Base-by-base conservation (phyloP, 2,329 filamentous ascomycete genomes). In the Neonectria hederae region DNA sequence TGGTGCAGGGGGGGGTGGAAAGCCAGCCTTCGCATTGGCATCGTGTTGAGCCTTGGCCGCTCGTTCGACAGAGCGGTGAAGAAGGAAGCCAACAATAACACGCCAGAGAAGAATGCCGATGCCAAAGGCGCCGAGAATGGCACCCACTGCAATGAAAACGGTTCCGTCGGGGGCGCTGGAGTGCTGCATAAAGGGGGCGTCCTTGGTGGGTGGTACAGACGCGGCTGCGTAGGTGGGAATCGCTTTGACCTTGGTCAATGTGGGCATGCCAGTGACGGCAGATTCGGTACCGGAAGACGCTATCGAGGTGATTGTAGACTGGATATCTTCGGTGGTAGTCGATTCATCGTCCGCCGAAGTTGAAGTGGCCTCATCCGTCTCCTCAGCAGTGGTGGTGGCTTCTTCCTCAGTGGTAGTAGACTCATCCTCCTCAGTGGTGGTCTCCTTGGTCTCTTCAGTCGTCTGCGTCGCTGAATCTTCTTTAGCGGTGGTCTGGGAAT, bases 131-230 rank as follows among this genome's bases (percentile, higher is more conserved):
- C 93, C 96, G 7, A 99, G 87, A 28, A 93, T 90, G 26, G 94
- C 92, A 49, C 96, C 96, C 1, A 98, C 96, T 22, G 90, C 91
- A 73, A 99, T 99, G 82, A 99, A 99, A 63, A 99, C 91, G 4
- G 95, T 97, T 59, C 96, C 96, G 74, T 98, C 92, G 2, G 96
- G 96, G 11, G 94, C 84, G 57, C 81, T 90, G 1, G 94, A 97
- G 74, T 90, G 89, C 75, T 94, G 90, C 93, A 98, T 97, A 77
- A 93, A 99, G 17, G 95, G 94, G 5, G 96, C 96, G 74, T 91
- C 88, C 42, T 87, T 85, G 3, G 92, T 97, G 26, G 94, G 92
- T 8, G 96, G 96, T 3, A 98, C 90, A 26, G 89, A 86, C 4
- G 93, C 84, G 1, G 91, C 81, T 5, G 94, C 92, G 68, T 91